Conservation (phyloP, 2,329 filamentous ascomycete species). For the Dothidotthia symphoricarpi region DNA sequence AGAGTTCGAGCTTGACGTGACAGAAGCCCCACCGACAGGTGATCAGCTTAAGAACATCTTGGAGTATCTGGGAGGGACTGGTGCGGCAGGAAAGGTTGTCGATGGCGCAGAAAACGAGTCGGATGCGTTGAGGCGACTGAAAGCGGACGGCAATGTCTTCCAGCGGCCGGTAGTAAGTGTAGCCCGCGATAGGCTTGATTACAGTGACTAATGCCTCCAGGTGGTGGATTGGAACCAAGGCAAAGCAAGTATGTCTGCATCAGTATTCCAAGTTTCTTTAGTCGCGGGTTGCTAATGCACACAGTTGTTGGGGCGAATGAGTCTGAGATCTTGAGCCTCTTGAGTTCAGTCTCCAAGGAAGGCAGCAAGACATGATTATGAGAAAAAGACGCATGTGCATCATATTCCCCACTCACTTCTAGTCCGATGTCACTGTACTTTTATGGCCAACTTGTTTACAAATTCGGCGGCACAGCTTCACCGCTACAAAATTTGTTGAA, state of each 20-base stretch:
- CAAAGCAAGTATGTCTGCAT: conserved; percentile 58
- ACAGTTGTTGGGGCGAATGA: conserved; percentile 70
- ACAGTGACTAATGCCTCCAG: conserved; percentile 3
- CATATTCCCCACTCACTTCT: conserved; percentile 2
- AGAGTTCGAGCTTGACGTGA: conserved; percentile 84
- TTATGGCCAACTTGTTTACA: neutral
- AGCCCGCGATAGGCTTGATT: too few species aligned
- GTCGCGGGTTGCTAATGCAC: conserved; percentile 8
- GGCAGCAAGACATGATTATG: conserved; percentile 17
- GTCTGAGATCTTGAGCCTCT: conserved; percentile 82
- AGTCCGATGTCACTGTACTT: too few species aligned
- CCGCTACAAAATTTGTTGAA: neutral
- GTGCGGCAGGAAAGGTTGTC: conserved; percentile 64
- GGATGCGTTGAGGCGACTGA: conserved; percentile 79
- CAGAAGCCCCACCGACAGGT: conserved; percentile 73
- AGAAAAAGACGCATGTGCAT: conserved; percentile 5
- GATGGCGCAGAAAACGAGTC: conserved; percentile 69
- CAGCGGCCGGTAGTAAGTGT: conserved; percentile 69
- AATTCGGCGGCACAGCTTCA: neutral
- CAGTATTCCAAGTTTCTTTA: neutral
- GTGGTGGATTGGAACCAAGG: conserved; percentile 93
- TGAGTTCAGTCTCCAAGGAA: conserved; percentile 58
- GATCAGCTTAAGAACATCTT: conserved; percentile 83
- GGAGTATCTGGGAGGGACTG: conserved; percentile 67
- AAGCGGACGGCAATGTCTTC: conserved; percentile 67